Base-by-base conservation (phyloP, 352 stramenopile species). In the Hyaloperonospora arabidopsidis region DNA sequence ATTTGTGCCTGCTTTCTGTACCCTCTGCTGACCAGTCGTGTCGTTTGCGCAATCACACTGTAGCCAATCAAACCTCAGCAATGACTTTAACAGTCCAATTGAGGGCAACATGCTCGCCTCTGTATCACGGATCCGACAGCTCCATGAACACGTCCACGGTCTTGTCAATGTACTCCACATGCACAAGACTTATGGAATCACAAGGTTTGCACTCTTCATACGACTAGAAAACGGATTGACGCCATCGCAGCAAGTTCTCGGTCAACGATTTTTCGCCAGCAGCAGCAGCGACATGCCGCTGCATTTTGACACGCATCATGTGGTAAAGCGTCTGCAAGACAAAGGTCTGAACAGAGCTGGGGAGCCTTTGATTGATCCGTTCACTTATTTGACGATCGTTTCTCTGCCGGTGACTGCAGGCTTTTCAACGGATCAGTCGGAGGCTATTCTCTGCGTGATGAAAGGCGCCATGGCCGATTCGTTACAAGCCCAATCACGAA, bases 401-500 rank as follows among this genome's bases (percentile, higher is more conserved):
- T 18, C 11, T 7, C 46, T 17, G 12, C 49, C 38, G 14, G 7
- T 38, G 32, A 12, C 5, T 56, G 11, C 59, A 94, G 84, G 84
- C 8, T 94, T 94, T 54, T 71, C 64, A 7, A 48, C 61, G 0
- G 62, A 70, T 45, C 81, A 94, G 52, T 73, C 81, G 5, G 81
- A 94, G 44, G 79, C 79, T 15, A 92, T 94, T 51, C 52, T 94
- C 23, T 62, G 85, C 12, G 81, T 91, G 17, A 89, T 91, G 74
- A 86, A 89, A 56, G 71, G 83, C 49, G 67, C 84, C 28, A 91
- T 92, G 81, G 73, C 65, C 23, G 81, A 92, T 38, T 89, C 79
- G 2, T 54, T 93, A 17, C 76, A 86, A 18, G 74, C 74, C 1
- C 84, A 93, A 54, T 61, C 79, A 15, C 70, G 79, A 23, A 70